Conservation (phyloP, 2,329 filamentous ascomycete species). For the Apiospora phragmitis region DNA sequence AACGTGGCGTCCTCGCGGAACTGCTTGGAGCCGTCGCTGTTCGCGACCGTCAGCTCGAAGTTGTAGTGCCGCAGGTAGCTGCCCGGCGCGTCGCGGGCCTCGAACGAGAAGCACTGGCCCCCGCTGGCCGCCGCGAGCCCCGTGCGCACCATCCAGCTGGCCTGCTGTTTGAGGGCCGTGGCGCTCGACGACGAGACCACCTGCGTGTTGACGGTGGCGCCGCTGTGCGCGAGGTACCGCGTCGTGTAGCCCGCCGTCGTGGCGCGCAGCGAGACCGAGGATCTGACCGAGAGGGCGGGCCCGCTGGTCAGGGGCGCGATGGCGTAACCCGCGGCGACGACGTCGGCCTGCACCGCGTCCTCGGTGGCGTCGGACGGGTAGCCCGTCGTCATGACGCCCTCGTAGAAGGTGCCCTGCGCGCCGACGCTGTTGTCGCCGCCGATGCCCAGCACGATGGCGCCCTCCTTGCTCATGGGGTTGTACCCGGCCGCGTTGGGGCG, state of each 20-base stretch:
- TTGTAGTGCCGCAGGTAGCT: slow-evolving; percentile 58
- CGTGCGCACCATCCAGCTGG: slow-evolving; percentile 53
- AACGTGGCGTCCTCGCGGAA: slow-evolving; percentile 65
- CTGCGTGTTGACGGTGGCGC: slow-evolving; percentile 52
- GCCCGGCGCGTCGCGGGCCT: slow-evolving; percentile 57
- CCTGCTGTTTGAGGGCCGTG: slow-evolving; percentile 49
- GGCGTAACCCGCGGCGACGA: slow-evolving; percentile 60
- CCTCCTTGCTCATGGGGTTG: slow-evolving; percentile 65
- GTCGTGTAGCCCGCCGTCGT: slow-evolving; percentile 56
- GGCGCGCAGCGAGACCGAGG: slow-evolving; percentile 52
- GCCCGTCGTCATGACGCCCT: slow-evolving; percentile 63
- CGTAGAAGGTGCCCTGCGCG: slow-evolving; percentile 64
- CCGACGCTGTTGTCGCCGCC: slow-evolving; percentile 65
- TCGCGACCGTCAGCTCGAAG: slow-evolving; percentile 50
- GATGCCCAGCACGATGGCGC: slow-evolving; percentile 68
- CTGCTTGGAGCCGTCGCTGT: slow-evolving; percentile 54
- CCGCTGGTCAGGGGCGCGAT: slow-evolving; percentile 48
- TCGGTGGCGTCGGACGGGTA: slow-evolving; percentile 63
- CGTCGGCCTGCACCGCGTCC: slow-evolving; percentile 58
- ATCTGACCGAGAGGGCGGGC: slow-evolving; percentile 45
- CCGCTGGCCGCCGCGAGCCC: slow-evolving; percentile 49
- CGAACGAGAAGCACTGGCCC: slow-evolving; percentile 60
- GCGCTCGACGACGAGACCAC: slow-evolving; percentile 52
- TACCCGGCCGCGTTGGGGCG: slow-evolving; percentile 55
- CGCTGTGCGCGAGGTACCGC: slow-evolving; percentile 56